phyloP scores from a whole-genome alignment of 306 rosid genomes.

The Nissolia schottii region DNA sequence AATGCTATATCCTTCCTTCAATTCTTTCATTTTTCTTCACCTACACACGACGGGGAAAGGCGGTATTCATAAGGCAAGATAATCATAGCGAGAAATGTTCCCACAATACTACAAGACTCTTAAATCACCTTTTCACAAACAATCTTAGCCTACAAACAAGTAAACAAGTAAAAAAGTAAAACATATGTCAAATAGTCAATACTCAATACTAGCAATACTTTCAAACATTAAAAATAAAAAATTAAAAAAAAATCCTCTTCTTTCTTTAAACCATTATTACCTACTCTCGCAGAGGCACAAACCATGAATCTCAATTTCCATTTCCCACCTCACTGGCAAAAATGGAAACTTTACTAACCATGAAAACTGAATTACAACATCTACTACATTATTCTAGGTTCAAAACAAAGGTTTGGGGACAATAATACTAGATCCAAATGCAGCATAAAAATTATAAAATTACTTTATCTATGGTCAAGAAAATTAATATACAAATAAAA shows the following conservation, averaged over 20 bases:
- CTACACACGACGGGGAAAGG: conserved; percentile 30
- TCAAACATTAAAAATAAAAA: too few relatives aligned
- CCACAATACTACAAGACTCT: conserved; percentile 21
- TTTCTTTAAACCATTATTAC: conserved; percentile 36
- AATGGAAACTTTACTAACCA: conserved; percentile 21
- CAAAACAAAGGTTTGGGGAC: neutral
- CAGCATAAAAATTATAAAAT: neutral
- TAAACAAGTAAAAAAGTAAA: too few relatives aligned
- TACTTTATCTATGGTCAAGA: neutral
- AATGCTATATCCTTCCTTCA: conserved; percentile 69
- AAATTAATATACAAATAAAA: neutral
- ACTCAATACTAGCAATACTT: neutral
- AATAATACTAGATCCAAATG: neutral
- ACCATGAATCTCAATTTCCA: conserved; percentile 95
- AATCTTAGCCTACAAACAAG: conserved; percentile 54
- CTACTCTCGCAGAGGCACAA: conserved; percentile 65
- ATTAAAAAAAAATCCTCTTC: neutral
- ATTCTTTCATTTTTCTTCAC: conserved; percentile 73
- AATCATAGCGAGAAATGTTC: conserved; percentile 16
- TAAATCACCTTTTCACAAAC: conserved; percentile 77
- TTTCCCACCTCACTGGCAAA: conserved; percentile 74
- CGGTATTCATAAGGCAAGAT: conserved; percentile 15
- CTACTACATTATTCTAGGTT: neutral
- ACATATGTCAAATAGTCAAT: conserved; percentile 29
- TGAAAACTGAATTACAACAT: neutral